Conservation (phyloP, 2,329 filamentous ascomycete genomes). For the Didymella sp. region DNA sequence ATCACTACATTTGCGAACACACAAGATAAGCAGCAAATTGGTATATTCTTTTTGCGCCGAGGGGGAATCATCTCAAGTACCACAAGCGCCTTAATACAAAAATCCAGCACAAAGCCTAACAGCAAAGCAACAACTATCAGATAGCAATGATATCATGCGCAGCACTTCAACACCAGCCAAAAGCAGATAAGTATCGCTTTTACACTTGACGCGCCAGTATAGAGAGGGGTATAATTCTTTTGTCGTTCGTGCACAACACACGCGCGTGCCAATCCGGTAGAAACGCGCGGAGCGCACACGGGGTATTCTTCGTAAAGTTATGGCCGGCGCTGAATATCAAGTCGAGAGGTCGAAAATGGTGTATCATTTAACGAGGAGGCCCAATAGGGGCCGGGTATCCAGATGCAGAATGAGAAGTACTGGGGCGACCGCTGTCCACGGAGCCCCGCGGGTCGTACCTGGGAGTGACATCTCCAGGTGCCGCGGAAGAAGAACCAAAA, state of each 20-base stretch:
- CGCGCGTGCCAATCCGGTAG: conserved; percentile 28
- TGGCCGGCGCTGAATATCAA: conserved; percentile 43
- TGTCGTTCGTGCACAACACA: conserved; percentile 40
- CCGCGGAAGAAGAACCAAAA: conserved; percentile 60
- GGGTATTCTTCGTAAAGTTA: conserved; percentile 49
- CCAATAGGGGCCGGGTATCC: conserved; percentile 94
- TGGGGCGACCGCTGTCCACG: conserved; percentile 89
- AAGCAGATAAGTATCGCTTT: conserved; percentile 37
- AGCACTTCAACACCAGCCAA: conserved; percentile 37
- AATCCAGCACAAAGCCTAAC: conserved; percentile 26
- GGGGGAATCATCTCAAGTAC: conserved; percentile 47
- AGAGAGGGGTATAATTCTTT: conserved; percentile 52
- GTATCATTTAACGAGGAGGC: conserved; percentile 78
- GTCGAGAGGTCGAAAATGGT: conserved; percentile 42
- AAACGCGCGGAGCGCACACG: conserved; percentile 28
- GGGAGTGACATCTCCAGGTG: conserved; percentile 80
- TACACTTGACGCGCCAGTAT: conserved; percentile 44
- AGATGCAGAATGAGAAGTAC: conserved; percentile 95
- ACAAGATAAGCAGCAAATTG: conserved; percentile 47
- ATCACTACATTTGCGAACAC: background rate
- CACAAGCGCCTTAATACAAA: conserved; percentile 35
- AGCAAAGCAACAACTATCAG: conserved; percentile 24
- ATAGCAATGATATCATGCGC: conserved; percentile 28
- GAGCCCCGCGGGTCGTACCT: conserved; percentile 84
- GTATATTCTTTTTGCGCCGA: conserved; percentile 53